Evolutionary conservation across 148 eudicot genomes (phyloP), one percentile per base, ranked within the genome.

Genomic region (Rhododendron ferrugineum): DNA sequence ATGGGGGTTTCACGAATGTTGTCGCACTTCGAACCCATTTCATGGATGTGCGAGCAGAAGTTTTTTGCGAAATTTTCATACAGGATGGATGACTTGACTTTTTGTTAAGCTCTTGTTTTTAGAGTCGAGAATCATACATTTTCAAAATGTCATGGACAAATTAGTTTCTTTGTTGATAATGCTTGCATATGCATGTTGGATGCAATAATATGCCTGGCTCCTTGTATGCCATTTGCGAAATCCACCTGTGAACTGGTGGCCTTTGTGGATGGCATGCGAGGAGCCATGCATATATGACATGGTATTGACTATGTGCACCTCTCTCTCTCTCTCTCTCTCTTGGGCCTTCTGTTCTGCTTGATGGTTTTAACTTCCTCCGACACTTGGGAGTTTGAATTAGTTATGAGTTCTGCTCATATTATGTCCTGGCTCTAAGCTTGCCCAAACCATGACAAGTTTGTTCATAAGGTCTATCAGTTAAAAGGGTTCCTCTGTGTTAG

Each of bases 181-280:
- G 11, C 68, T 23, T 11, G 2, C 73, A 11, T 10, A 23, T 11
- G 74, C 78, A 40, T 78, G 78, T 54, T 62, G 46, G 82, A 76
- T 78, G 70, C 78, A 22, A 85, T 79, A 10, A 34, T 82, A 85
- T 90, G 90, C 92, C 90, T 90, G 90, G 90, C 92, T 88, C 92
- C 92, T 64, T 84, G 89, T 60, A 90, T 90, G 92, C 92, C 92
- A 89, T 88, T 85, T 66, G 88, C 82, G 22, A 36, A 60, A 78
- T 88, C 81, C 81, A 58, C 26, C 88, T 26, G 6, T 14, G 14
- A 6, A 74, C 54, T 16, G 83, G 76, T 82, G 83, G 84, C 46
- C 82, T 87, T 87, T 42, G 82, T 37, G 75, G 47, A 88, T 90
- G 90, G 90, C 92, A 49, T 88, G 85, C 86, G n/a, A 85, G 92